phyloP scores from a whole-genome alignment of 345 rosid species.

The Jatropha curcas region DNA sequence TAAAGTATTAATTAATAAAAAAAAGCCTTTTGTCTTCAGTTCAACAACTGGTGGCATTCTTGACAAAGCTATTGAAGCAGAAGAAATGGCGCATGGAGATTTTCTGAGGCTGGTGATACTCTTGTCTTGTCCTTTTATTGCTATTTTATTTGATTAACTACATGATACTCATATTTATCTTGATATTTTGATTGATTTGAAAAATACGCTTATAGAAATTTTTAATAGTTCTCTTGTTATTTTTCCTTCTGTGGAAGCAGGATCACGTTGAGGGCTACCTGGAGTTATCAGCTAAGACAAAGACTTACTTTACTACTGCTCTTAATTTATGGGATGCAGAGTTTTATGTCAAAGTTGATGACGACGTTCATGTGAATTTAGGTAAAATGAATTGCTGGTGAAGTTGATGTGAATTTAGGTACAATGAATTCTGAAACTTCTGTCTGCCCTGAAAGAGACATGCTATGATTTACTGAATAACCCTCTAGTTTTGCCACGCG shows the following conservation, averaged over 20 bases:
- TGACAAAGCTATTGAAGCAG: conserved; percentile 72
- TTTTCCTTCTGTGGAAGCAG: conserved; percentile 38
- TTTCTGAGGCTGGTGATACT: conserved; percentile 79
- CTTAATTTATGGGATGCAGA: conserved; percentile 86
- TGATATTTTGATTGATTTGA: background rate
- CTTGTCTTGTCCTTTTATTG: conserved; percentile 8
- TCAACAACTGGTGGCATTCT: conserved; percentile 56
- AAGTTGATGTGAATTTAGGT: background rate
- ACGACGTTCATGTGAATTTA: conserved; percentile 88
- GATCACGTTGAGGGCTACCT: conserved; percentile 82
- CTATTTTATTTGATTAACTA: conserved; percentile 4
- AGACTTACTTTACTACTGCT: conserved; percentile 71
- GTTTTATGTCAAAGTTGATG: conserved; percentile 93
- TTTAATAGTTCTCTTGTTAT: conserved; percentile 6
- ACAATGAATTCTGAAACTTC: background rate
- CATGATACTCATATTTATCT: conserved; percentile 1
- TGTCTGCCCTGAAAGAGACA: background rate
- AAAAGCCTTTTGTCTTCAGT: conserved; percentile 35
- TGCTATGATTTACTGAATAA: background rate
- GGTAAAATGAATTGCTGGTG: conserved; percentile 37
- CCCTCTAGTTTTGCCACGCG: no score
- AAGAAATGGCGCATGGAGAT: conserved; percentile 66
- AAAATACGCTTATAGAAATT: background rate
- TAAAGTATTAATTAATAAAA: background rate
- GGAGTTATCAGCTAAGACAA: conserved; percentile 84